A percentile compares a stretch with the other conserved stretches of the same genome.
These are phyloP conservation scores for Colletotrichum aenigma DNA, from an alignment of 2,329 filamentous ascomycete genomes.

Conservation along the genomic window DNA sequence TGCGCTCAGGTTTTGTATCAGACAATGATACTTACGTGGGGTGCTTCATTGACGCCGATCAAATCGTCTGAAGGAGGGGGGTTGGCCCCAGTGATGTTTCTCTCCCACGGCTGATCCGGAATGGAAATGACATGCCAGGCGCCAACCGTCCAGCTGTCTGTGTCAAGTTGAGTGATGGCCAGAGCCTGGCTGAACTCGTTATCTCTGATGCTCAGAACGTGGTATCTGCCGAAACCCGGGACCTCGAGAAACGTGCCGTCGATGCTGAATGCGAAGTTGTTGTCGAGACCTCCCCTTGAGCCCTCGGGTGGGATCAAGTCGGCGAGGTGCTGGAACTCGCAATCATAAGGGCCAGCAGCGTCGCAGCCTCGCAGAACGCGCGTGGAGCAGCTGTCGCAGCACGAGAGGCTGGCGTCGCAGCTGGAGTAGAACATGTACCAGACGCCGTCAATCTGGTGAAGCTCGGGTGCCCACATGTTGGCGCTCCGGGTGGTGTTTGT, in stretches of 20 bases:
- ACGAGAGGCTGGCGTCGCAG: constrained; percentile 16
- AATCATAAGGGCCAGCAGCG: neutral
- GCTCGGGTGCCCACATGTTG: constrained; percentile 22
- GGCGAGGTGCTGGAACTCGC: neutral
- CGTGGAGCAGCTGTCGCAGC: neutral
- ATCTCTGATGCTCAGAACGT: neutral
- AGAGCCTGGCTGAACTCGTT: neutral
- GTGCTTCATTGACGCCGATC: neutral
- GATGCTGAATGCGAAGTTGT: neutral
- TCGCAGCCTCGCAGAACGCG: neutral
- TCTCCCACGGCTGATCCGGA: neutral
- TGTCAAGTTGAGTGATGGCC: neutral
- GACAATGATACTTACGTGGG: neutral
- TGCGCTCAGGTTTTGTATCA: accelerated
- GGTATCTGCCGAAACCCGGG: neutral
- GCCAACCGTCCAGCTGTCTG: neutral
- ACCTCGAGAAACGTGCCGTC: neutral
- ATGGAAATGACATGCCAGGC: neutral
- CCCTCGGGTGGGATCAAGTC: neutral
- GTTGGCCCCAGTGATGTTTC: neutral
- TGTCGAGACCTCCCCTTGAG: neutral
- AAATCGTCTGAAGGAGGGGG: neutral
- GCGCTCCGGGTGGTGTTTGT: neutral
- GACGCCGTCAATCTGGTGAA: constrained; percentile 22
- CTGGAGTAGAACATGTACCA: constrained; percentile 25